Percentiles rank a stretch among this genome's conserved stretches.
Conservation (phyloP, 2,329 filamentous ascomycete species). For the Aspergillus alliaceus region DNA sequence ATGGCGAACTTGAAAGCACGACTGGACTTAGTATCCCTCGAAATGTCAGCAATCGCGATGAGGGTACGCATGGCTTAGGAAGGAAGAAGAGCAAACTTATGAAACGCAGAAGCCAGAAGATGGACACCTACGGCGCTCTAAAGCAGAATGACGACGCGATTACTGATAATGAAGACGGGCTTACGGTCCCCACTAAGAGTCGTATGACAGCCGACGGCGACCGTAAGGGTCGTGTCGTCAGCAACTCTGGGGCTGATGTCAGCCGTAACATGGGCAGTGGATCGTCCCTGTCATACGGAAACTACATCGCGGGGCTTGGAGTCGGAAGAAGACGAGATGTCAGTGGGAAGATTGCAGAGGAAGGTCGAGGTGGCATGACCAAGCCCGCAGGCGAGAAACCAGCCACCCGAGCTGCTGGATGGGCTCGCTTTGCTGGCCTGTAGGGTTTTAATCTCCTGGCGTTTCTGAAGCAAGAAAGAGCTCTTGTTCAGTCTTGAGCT, state of each 20-base stretch:
- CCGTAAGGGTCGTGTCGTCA: slow-evolving; percentile 45
- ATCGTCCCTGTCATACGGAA: slow-evolving; percentile 40
- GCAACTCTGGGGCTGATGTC: slow-evolving; percentile 43
- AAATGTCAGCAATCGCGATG: slow-evolving; percentile 21
- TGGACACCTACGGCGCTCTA: slow-evolving; percentile 34
- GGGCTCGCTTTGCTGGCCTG: slow-evolving; percentile 48
- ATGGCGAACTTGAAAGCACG: slow-evolving; percentile 35
- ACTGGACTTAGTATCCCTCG: slow-evolving; percentile 23
- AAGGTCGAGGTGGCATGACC: slow-evolving; percentile 38
- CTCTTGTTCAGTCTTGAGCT: background rate
- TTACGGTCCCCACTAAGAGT: slow-evolving; percentile 9
- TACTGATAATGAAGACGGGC: slow-evolving; percentile 22
- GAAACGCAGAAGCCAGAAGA: slow-evolving; percentile 35
- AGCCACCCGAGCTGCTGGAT: slow-evolving; percentile 41
- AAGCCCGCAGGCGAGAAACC: slow-evolving; percentile 17
- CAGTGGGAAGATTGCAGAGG: slow-evolving; percentile 48
- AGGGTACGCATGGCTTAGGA: slow-evolving; percentile 9
- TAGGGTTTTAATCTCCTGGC: slow-evolving; percentile 18
- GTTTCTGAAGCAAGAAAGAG: no score
- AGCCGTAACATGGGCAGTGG: slow-evolving; percentile 26
- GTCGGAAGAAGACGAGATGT: slow-evolving; percentile 49
- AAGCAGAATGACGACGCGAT: slow-evolving; percentile 32
- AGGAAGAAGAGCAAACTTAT: slow-evolving; percentile 32
- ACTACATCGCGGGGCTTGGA: slow-evolving; percentile 44
- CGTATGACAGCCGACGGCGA: slow-evolving; percentile 29